These are phyloP conservation scores for Syzygium aromaticum DNA, from an alignment of 345 rosid genomes.

Conservation along the genomic window DNA sequence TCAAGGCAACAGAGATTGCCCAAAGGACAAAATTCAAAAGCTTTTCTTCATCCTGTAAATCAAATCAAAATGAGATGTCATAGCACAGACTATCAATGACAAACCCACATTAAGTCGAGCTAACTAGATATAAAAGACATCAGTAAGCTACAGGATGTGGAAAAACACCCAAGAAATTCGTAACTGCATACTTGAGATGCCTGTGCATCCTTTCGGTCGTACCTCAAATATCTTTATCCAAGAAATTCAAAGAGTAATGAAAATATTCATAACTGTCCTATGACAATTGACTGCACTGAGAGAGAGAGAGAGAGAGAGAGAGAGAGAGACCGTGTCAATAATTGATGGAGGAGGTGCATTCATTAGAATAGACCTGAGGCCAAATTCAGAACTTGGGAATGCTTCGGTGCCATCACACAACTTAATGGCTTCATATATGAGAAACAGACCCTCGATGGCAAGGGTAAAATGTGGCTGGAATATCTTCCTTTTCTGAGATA, in stretches of 20 bases:
- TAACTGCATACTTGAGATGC: background rate
- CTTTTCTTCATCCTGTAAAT: background rate
- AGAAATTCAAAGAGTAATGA: background rate
- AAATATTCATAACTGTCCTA: background rate
- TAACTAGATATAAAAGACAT: background rate
- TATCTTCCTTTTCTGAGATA: constrained; percentile 64
- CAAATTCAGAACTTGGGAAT: constrained; percentile 37
- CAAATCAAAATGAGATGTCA: background rate
- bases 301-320: background rate
- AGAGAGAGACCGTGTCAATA: constrained; percentile 38
- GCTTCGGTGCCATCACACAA: constrained; percentile 14
- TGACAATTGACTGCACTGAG: background rate
- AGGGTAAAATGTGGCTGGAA: constrained; percentile 72
- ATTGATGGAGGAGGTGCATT: constrained; percentile 60
- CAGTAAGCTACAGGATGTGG: background rate
- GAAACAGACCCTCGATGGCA: constrained; percentile 50
- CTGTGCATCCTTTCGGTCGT: background rate
- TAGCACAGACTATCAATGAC: background rate
- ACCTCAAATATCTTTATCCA: background rate
- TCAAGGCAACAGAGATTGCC: background rate
- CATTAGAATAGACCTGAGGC: constrained; percentile 58
- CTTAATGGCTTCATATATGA: constrained; percentile 43
- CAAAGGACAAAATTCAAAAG: background rate
- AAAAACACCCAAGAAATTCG: background rate
- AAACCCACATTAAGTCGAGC: background rate